Percentiles rank a stretch among this genome's conserved stretches.
Conservation (phyloP, 2,329 filamentous ascomycete species). For the Neobulgaria alba region DNA sequence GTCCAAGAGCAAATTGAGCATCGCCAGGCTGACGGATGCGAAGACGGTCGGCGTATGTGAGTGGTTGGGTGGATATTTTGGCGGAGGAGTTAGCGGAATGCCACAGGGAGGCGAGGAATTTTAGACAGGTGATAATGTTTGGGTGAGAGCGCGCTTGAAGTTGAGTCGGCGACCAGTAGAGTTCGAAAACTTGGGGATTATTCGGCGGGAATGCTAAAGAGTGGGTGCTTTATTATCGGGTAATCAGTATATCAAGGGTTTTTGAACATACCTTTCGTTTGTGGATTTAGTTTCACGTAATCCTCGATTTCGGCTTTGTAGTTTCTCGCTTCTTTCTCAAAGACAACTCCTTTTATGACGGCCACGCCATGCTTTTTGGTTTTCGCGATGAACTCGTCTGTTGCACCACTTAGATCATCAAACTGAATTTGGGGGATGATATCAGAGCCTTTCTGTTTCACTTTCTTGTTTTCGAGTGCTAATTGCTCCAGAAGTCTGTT, state of each 20-base stretch:
- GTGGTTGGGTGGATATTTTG: constrained; percentile 46
- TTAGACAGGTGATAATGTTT: constrained; percentile 52
- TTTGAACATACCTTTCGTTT: constrained; percentile 34
- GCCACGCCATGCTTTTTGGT: constrained; percentile 21
- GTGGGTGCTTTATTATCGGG: not conserved
- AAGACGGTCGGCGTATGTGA: constrained; percentile 58
- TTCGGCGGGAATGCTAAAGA: constrained; percentile 51
- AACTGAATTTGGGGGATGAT: constrained; percentile 48
- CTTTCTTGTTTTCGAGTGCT: constrained; percentile 37
- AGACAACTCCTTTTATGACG: constrained; percentile 58
- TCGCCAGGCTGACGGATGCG: constrained; percentile 65
- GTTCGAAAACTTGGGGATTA: constrained; percentile 62
- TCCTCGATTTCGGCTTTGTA: constrained; percentile 58
- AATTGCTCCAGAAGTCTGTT: constrained; percentile 38
- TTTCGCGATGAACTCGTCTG: constrained; percentile 11
- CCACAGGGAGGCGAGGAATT: constrained; percentile 52
- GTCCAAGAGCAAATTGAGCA: constrained; percentile 59
- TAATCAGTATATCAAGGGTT: not conserved
- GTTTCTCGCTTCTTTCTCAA: constrained; percentile 50
- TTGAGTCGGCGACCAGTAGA: constrained; percentile 68
- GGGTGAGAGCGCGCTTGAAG: constrained; percentile 59
- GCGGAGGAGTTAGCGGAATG: constrained; percentile 35
- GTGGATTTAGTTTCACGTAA: constrained; percentile 57
- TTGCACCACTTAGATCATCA: constrained; percentile 29
- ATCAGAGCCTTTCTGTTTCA: constrained; percentile 36